phyloP scores from a whole-genome alignment of 805 yeast species.

The Wickerhamiella nectarea region DNA sequence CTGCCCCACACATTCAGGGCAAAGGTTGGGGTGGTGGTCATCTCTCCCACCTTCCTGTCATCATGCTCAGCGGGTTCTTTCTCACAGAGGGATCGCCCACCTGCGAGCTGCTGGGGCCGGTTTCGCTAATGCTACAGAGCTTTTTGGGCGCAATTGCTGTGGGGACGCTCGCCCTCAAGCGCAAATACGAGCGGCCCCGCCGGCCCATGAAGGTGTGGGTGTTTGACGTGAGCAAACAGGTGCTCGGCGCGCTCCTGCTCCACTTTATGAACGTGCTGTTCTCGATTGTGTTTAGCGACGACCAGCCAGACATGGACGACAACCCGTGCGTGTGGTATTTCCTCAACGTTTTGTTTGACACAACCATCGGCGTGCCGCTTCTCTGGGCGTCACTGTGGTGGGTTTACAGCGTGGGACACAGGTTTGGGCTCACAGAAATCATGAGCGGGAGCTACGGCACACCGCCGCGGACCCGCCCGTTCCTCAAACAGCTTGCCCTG shows the following conservation, averaged over 20 bases:
- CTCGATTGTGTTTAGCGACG: constrained; percentile 39
- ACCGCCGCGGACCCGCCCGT: constrained; percentile 51
- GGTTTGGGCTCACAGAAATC: constrained; percentile 30
- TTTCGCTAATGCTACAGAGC: constrained; percentile 66
- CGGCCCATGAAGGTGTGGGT: constrained; percentile 83
- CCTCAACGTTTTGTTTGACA: constrained; percentile 72
- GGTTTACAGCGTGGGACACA: constrained; percentile 31
- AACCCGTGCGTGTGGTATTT: constrained; percentile 95
- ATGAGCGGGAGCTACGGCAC: constrained; percentile 50
- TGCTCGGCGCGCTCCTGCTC: constrained; percentile 72
- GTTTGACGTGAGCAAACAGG: constrained; percentile 80
- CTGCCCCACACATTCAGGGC: no score
- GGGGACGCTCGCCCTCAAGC: constrained; percentile 56
- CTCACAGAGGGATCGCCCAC: constrained; percentile 13
- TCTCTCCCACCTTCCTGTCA: not conserved
- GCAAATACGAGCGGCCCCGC: constrained; percentile 69
- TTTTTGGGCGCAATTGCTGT: constrained; percentile 66
- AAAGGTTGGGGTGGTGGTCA: no score
- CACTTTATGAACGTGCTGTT: constrained; percentile 65
- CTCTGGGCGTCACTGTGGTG: constrained; percentile 40
- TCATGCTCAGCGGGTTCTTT: constrained; percentile 3
- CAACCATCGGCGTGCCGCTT: constrained; percentile 86
- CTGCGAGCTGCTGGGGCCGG: constrained; percentile 71
- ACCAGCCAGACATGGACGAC: constrained; percentile 30
- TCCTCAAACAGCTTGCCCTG: constrained; percentile 54